Base-by-base conservation (phyloP, 192 early-diverging fungal genomes). In the Chytriomyces sp. region DNA sequence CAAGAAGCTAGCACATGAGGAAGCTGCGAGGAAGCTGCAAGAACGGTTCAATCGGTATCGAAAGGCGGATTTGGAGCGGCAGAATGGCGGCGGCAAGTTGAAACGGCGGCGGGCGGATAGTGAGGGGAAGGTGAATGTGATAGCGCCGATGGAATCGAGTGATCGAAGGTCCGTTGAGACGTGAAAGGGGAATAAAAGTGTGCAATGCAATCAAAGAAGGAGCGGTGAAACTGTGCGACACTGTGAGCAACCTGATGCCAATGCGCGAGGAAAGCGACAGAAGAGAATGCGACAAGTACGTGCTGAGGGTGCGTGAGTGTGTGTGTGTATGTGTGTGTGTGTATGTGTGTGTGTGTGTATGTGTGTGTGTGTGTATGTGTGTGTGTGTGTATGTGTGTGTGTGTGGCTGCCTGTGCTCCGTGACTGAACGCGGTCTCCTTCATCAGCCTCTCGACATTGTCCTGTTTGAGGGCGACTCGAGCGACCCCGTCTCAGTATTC, bases 391-490 rank as follows among this genome's bases (percentile, higher is more conserved):
- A 2, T 0, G 28, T 35, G 28, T 35, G 35, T 35, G 28, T 0
- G 28, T 35, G 28, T 35, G 0, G 35, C 35, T 35, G 35, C 35
- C 35, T 35, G 35, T 35, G 35, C 35, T 35, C 35, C 35, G 4
- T 35, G 35, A 35, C 35, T 35, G 35, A 35, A 35, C 35, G 35
- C 35, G 35, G 35, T 35, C 53, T 57, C 53, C 53, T 20, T 57
- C 20, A 13, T 57, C 53, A 57, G 53, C 53, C 78, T n/a, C 75
- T 82, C 7, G 78, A 80, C 63, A 47, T 80, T 16, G 77, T 82
- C 23, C 72, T 67, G 24, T 67, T 67, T 48, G 66, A 28, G 23
- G 66, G 66, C 20, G 44, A 57, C 53, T 13, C 13, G 16, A 57
- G 45, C 16, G 66, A 67, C 23, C 66, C 66, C 20, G 66, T 67